A percentile compares a stretch with the other conserved stretches of the same genome.
Conservation (phyloP, 257 asterid species). For the Solanum okadae region DNA sequence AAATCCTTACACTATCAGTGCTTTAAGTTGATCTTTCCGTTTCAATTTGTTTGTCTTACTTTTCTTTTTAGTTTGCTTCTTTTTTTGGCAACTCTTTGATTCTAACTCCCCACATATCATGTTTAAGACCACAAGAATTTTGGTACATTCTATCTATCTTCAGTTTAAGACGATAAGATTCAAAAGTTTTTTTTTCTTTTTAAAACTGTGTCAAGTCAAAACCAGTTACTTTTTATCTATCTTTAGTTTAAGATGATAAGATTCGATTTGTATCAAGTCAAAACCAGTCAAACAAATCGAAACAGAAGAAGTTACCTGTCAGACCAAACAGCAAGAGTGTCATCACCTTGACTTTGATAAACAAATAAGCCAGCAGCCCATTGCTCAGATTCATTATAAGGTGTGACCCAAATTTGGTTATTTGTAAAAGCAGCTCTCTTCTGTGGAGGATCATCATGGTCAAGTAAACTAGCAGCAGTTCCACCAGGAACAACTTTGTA, state of each 20-base stretch:
- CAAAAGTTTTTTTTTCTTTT: no score
- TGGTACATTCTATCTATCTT: no score
- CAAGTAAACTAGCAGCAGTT: slow-evolving; percentile 89
- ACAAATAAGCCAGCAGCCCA: slow-evolving; percentile 92
- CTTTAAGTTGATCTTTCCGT: background rate
- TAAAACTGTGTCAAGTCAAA: no score
- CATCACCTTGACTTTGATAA: slow-evolving; percentile 91
- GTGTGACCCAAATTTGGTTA: slow-evolving; percentile 95
- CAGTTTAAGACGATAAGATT: no score
- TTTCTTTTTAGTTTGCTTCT: no score
- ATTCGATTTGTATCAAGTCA: background rate
- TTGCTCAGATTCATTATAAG: slow-evolving; percentile 59
- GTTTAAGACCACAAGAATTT: no score
- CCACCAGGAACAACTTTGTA: slow-evolving; percentile 84
- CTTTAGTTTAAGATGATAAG: no score
- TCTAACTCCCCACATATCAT: no score
- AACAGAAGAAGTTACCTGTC: slow-evolving; percentile 38
- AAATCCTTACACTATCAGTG: background rate
- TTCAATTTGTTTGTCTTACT: no score
- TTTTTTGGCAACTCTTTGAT: no score
- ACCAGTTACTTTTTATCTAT: no score
- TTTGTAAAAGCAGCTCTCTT: slow-evolving; percentile 70
- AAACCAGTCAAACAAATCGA: background rate
- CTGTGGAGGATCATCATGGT: slow-evolving; percentile 76
- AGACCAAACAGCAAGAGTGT: slow-evolving; percentile 85